Evolutionary conservation across 169 alveolate species (phyloP).

Genomic region (Eimeria falciformis): DNA sequence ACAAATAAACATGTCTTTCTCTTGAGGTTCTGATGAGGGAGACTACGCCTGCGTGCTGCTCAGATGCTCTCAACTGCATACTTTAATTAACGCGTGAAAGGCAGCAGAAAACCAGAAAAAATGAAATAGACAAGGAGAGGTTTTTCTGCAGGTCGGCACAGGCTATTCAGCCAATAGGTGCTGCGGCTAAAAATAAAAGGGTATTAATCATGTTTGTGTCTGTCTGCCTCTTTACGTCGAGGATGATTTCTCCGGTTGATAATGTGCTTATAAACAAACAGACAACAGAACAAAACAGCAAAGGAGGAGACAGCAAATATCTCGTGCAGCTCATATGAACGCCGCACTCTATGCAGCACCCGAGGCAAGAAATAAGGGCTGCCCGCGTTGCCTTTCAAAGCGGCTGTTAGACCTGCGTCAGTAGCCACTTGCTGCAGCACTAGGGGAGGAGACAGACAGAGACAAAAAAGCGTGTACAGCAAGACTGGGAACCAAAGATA

Average conservation of each 20-base stretch:
- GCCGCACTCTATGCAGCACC: background rate
- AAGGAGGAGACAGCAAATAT: conserved; percentile 28
- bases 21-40: too few relatives aligned
- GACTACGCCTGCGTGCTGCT: too few relatives aligned
- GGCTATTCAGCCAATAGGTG: too few relatives aligned
- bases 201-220: too few relatives aligned
- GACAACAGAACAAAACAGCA: conserved; percentile 32
- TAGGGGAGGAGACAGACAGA: conserved; percentile 5
- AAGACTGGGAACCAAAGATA: conserved; percentile 57
- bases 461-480: conserved; percentile 28
- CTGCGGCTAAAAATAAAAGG: too few relatives aligned
- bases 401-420: background rate
- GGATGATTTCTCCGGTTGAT: conserved; percentile 66
- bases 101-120: too few relatives aligned
- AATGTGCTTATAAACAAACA: conserved; percentile 67
- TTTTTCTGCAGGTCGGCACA: too few relatives aligned
- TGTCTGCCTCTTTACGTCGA: background rate
- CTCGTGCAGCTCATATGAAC: background rate
- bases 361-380: background rate
- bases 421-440: background rate
- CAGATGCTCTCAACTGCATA: too few relatives aligned
- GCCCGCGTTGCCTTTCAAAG: background rate
- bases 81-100: too few relatives aligned
- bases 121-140: background rate
- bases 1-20: too few relatives aligned